These are phyloP conservation scores for Trichophyton schoenleinii DNA, from an alignment of 2,329 filamentous ascomycete genomes.

Conservation along the genomic window DNA sequence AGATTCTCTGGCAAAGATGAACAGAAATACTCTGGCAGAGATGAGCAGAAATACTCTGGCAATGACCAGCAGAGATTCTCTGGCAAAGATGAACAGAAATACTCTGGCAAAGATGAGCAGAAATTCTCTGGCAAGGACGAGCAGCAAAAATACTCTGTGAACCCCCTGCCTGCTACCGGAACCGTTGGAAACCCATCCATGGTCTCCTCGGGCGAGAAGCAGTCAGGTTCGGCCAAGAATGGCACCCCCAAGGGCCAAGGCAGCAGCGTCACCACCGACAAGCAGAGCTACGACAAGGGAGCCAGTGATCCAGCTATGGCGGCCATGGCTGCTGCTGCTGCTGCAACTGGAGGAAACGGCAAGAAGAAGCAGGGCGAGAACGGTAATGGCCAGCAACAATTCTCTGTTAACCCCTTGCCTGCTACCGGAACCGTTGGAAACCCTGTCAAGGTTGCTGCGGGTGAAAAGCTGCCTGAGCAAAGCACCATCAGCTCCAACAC, in stretches of 20 bases:
- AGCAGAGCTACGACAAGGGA: slow-evolving; percentile 74
- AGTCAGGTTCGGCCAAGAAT: slow-evolving; percentile 45
- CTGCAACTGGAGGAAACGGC: too few species aligned
- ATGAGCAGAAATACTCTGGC: too few species aligned
- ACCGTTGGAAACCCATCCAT: slow-evolving; percentile 64
- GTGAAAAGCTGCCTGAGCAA: slow-evolving; percentile 66
- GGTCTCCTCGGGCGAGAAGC: slow-evolving; percentile 65
- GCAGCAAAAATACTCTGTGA: slow-evolving; percentile 29
- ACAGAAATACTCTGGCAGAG: slow-evolving; percentile 11
- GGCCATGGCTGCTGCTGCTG: slow-evolving; percentile 14
- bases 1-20: neutral
- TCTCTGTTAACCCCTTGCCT: too few species aligned
- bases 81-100: slow-evolving; percentile 2
- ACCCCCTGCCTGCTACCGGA: slow-evolving; percentile 46
- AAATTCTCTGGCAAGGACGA: slow-evolving; percentile 11
- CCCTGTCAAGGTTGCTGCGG: slow-evolving; percentile 64
- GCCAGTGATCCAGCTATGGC: slow-evolving; percentile 32
- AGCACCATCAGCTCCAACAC: slow-evolving; percentile 46
- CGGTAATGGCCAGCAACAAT: too few species aligned
- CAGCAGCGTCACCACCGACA: slow-evolving; percentile 46
- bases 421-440: slow-evolving; percentile 46
- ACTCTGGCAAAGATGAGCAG: slow-evolving; percentile 19
- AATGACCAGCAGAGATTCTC: slow-evolving; percentile 13
- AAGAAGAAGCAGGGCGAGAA: too few species aligned
- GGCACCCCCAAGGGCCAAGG: too few species aligned